These are phyloP conservation scores for Takakia lepidozioides DNA, from an alignment of 225 moss, liverwort and hornwort species.

Conservation along the genomic window DNA sequence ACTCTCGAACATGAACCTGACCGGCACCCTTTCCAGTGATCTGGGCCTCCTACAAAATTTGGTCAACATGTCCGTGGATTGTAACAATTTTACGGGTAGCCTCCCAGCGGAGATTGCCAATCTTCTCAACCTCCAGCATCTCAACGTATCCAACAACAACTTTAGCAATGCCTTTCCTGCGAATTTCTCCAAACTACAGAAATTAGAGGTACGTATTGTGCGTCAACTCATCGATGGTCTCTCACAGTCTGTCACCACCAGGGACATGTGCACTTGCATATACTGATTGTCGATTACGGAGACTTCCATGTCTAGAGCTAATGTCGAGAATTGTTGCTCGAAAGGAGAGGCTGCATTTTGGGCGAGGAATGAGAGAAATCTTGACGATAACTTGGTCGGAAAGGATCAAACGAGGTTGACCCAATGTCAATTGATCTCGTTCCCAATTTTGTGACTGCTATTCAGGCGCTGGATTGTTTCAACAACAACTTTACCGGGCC, in stretches of 20 bases:
- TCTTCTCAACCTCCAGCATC: constrained; percentile 32
- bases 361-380: no score
- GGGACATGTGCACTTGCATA: no score
- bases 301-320: no score
- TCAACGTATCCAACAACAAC: constrained; percentile 64
- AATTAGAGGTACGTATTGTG: constrained; percentile 33
- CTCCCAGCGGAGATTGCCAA: constrained; percentile 39
- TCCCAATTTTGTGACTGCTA: no score
- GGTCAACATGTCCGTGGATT: constrained; percentile 42
- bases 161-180: constrained; percentile 46
- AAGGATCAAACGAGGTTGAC: no score
- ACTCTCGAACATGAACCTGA: constrained; percentile 46
- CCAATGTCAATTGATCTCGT: no score
- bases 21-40: constrained; percentile 27
- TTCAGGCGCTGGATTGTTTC: constrained; percentile 68
- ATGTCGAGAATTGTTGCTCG: no score
- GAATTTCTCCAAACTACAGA: constrained; percentile 59
- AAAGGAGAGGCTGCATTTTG: no score
- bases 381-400: no score
- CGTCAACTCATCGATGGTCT: no score
- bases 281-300: no score
- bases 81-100: constrained; percentile 75
- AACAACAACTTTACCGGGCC: constrained; percentile 75
- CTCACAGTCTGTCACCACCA: no score
- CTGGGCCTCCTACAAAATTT: constrained; percentile 24